Conservation (phyloP, 2,329 filamentous ascomycete genomes). For the Pseudocercospora fijiensis region DNA sequence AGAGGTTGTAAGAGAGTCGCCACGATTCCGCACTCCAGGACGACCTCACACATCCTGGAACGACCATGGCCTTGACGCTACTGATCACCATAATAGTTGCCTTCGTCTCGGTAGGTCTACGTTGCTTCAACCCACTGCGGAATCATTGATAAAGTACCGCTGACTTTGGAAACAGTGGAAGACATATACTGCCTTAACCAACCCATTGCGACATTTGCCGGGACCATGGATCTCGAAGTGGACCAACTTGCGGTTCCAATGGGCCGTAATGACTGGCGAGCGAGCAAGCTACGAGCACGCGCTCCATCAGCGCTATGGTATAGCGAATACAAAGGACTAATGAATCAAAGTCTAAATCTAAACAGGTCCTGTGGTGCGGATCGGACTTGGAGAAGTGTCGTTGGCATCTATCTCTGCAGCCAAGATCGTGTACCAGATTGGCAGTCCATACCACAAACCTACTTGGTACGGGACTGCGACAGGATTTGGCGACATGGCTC, state of each 20-base stretch:
- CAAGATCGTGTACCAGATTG: conserved; percentile 59
- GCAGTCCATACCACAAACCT: conserved; percentile 6
- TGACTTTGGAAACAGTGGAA: background rate
- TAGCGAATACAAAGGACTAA: background rate
- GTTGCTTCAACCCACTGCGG: background rate
- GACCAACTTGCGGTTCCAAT: background rate
- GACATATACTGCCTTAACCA: background rate
- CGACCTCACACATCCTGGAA: background rate
- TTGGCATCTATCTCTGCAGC: conserved; percentile 84
- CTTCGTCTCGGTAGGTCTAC: background rate
- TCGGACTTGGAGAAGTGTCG: conserved; percentile 48
- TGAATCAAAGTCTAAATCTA: background rate
- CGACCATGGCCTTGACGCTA: background rate
- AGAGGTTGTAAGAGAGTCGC: background rate
- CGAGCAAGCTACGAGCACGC: background rate
- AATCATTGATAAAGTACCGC: background rate
- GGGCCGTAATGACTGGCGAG: background rate
- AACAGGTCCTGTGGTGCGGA: background rate
- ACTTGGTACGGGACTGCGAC: conserved; percentile 3
- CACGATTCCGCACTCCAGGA: background rate
- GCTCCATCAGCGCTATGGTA: background rate
- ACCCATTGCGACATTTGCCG: background rate
- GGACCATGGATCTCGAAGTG: background rate
- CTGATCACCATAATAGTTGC: background rate
- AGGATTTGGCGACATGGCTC: background rate